Evolutionary conservation across 768 basidiomycete genomes (phyloP).

Genomic region (Psilocybe tampanensis): DNA sequence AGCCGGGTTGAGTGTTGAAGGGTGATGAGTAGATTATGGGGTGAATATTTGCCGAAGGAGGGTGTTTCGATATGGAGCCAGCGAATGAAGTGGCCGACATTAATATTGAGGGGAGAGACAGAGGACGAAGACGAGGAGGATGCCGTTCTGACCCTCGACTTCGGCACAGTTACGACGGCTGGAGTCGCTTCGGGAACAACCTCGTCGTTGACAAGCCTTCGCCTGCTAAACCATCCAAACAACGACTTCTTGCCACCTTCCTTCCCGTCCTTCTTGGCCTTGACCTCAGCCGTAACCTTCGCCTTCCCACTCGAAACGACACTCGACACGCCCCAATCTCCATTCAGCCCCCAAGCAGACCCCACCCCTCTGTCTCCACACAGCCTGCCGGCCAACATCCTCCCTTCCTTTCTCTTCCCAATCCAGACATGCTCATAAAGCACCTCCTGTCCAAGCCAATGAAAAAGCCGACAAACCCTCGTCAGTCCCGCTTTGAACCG

Average conservation of each 20-base stretch:
- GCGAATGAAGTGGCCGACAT: constrained; percentile 42
- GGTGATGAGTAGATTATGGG: constrained; percentile 68
- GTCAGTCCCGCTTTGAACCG: constrained; percentile 14
- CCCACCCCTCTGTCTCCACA: constrained; percentile 18
- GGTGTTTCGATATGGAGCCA: constrained; percentile 74
- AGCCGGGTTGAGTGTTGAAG: constrained; percentile 64
- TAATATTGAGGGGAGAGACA: constrained; percentile 35
- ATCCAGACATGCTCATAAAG: constrained; percentile 78
- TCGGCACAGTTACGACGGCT: too few relatives aligned
- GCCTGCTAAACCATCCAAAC: neutral
- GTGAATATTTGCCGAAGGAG: constrained; percentile 62
- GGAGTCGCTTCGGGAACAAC: neutral
- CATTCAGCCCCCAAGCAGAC: too few relatives aligned
- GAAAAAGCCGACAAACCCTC: constrained; percentile 59
- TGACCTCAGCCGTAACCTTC: neutral
- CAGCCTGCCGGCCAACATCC: constrained; percentile 24
- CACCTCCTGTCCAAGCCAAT: constrained; percentile 52
- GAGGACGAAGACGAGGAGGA: constrained; percentile 18
- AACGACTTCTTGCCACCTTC: neutral
- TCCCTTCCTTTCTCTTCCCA: constrained; percentile 39
- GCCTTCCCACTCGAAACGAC: neutral
- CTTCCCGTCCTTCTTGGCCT: neutral
- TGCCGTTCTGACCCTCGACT: neutral
- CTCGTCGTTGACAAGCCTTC: neutral
- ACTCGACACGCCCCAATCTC: neutral